Evolutionary conservation across 768 basidiomycete genomes (phyloP).

Genomic region (Trametes punicea): DNA sequence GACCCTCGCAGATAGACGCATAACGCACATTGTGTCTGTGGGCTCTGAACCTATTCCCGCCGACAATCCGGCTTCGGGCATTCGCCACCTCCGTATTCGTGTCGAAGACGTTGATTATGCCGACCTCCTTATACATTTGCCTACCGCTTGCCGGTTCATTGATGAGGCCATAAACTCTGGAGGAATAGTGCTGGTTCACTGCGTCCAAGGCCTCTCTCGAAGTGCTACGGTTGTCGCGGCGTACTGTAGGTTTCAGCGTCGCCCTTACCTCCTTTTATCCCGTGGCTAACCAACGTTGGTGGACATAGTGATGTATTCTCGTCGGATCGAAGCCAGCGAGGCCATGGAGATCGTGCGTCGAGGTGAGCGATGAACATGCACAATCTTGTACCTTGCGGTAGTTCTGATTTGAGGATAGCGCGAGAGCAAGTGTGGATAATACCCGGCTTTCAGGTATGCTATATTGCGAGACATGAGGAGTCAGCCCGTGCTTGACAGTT

Average conservation of each 20-base stretch:
- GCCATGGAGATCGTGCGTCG: slow-evolving; percentile 60
- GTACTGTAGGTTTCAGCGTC: slow-evolving; percentile 51
- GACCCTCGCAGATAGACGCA: slow-evolving; percentile 66
- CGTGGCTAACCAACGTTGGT: background rate
- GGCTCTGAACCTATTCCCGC: slow-evolving; percentile 70
- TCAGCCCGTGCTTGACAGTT: background rate
- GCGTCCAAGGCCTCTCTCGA: slow-evolving; percentile 69
- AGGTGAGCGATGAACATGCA: slow-evolving; percentile 35
- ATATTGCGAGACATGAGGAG: background rate
- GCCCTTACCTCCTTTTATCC: background rate
- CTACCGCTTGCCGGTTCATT: slow-evolving; percentile 58
- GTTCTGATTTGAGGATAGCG: slow-evolving; percentile 35
- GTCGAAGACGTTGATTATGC: slow-evolving; percentile 50
- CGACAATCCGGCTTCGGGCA: slow-evolving; percentile 65
- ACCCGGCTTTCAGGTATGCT: slow-evolving; percentile 57
- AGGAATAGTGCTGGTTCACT: slow-evolving; percentile 67
- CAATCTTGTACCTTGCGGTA: background rate
- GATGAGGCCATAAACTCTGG: slow-evolving; percentile 48
- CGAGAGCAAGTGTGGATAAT: slow-evolving; percentile 78
- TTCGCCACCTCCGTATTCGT: slow-evolving; percentile 65
- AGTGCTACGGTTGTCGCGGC: slow-evolving; percentile 73
- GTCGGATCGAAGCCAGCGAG: slow-evolving; percentile 50
- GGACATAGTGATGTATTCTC: slow-evolving; percentile 61
- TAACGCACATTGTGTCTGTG: slow-evolving; percentile 79
- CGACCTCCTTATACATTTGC: slow-evolving; percentile 63